A percentile compares a stretch with the other conserved stretches of the same genome.
phyloP scores from a whole-genome alignment of 441 rosid species.

The Adansonia gregorii region DNA sequence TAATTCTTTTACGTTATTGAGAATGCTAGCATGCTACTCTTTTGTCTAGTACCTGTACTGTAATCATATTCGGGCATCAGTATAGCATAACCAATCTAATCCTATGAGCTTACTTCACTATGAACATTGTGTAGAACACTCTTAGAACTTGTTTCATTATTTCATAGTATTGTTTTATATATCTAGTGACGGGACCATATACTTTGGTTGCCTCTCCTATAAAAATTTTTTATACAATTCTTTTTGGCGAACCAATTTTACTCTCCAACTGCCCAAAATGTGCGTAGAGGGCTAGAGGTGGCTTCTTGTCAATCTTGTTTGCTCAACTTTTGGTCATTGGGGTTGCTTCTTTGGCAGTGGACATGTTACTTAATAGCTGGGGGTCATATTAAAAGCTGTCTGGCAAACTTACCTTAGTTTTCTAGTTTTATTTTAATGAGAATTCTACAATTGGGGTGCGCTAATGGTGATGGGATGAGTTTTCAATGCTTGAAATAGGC shows the following conservation, averaged over 20 bases:
- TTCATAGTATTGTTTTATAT: not conserved
- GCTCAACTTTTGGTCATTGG: not conserved
- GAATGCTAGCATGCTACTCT: conserved; percentile 14
- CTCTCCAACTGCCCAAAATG: not conserved
- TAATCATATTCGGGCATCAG: not conserved
- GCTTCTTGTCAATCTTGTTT: conserved; percentile 7
- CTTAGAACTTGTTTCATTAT: not conserved
- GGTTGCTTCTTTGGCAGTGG: not conserved
- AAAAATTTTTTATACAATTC: not conserved
- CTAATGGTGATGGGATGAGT: not conserved
- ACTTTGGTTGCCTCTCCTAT: conserved; percentile 12
- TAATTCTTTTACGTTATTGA: not conserved
- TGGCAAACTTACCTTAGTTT: not conserved
- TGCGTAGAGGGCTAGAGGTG: not conserved
- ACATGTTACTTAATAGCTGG: not conserved
- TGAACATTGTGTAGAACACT: not conserved
- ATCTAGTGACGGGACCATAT: not conserved
- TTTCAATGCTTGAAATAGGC: not conserved
- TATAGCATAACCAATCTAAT: not conserved
- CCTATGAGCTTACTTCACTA: not conserved
- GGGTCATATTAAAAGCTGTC: not conserved
- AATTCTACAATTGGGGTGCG: not conserved
- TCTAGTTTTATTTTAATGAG: not conserved
- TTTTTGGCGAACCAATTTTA: not conserved
- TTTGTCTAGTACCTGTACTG: conserved; percentile 20